phyloP scores from a whole-genome alignment of 179 eudicot genomes.

The Camellia oleifera region DNA sequence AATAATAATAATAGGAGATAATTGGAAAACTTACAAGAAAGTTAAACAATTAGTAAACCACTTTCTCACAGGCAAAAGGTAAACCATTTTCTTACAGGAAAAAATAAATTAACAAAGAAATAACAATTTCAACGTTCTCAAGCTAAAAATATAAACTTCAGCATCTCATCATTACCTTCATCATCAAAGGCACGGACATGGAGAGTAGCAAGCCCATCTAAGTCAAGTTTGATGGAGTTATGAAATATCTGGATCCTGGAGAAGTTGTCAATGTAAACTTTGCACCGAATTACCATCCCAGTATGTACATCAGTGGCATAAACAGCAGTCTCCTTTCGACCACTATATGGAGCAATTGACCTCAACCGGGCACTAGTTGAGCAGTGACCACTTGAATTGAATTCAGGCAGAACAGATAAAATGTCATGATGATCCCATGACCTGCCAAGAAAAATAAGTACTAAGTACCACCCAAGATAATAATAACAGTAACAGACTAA shows the following conservation, averaged over 20 bases:
- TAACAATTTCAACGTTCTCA: not conserved
- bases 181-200: constrained; percentile 84
- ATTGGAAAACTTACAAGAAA: no score
- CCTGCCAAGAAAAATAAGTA: constrained; percentile 38
- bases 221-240: constrained; percentile 83
- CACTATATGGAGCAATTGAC: constrained; percentile 82
- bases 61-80: no score
- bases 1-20: not conserved
- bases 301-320: constrained; percentile 83
- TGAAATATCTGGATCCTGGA: constrained; percentile 89
- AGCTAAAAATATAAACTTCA: constrained; percentile 3
- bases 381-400: constrained; percentile 66
- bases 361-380: constrained; percentile 83
- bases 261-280: constrained; percentile 81
- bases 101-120: no score
- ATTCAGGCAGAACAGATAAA: constrained; percentile 74
- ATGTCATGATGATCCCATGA: constrained; percentile 98
- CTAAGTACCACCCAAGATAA: not conserved
- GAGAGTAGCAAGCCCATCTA: constrained; percentile 90
- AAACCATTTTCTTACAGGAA: no score
- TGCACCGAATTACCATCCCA: constrained; percentile 77
- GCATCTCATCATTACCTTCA: constrained; percentile 54
- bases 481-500: not conserved
- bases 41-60: no score
- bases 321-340: constrained; percentile 89